phyloP scores from a whole-genome alignment of 805 yeast genomes.

The Diddensiella santjacobensis region DNA sequence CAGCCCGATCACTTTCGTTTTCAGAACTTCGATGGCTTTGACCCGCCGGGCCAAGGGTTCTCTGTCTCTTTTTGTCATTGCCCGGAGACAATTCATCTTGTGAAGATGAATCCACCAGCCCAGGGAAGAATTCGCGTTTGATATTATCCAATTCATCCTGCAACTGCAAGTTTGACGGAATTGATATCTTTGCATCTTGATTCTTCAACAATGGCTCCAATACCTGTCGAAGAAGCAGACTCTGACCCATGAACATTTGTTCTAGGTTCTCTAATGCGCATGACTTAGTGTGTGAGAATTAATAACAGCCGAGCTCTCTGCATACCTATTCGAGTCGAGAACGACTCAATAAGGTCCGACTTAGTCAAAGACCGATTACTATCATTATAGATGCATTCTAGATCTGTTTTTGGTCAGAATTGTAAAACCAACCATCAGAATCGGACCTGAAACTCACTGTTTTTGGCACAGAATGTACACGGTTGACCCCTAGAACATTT shows the following conservation, averaged over 20 bases:
- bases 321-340: background rate
- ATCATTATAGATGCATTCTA: slow-evolving; percentile 6
- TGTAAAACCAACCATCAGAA: slow-evolving; percentile 9
- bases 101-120: background rate
- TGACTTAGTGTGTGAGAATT: no score
- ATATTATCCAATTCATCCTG: background rate
- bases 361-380: slow-evolving; percentile 8
- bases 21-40: background rate
- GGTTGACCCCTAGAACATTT: slow-evolving; percentile 15
- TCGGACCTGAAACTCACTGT: slow-evolving; percentile 2
- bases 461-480: slow-evolving; percentile 6
- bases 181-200: background rate
- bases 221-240: background rate
- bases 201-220: background rate
- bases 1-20: background rate
- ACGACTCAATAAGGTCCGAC: background rate
- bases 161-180: background rate
- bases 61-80: background rate
- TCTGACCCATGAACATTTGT: slow-evolving; percentile 2
- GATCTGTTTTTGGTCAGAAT: slow-evolving; percentile 2
- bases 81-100: background rate
- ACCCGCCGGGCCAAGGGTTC: background rate
- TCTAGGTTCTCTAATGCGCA: slow-evolving; percentile 5
- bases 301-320: no score
- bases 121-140: background rate